Conservation (phyloP, 345 rosid species). For the Arabidopsis thaliana region TAIR10.1 NC_003071.7:17335501-17336000, state of each 20-base stretch:
- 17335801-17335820: neutral
- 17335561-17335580: constrained; percentile 64
- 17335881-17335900: constrained; percentile 6
- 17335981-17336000: constrained; percentile 25
- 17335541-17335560: constrained; percentile 21
- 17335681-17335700: constrained; percentile 18
- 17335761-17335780: neutral
- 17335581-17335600: constrained; percentile 85
- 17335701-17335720: constrained; percentile 4
- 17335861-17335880: neutral
- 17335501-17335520: constrained; percentile 5
- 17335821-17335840: constrained; percentile 15
- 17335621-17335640: constrained; percentile 74
- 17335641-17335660: constrained; percentile 36
- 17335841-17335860: neutral
- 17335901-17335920: neutral
- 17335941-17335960: neutral
- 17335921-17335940: neutral
- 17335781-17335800: constrained; percentile 15
- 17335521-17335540: neutral
- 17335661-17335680: constrained; percentile 23
- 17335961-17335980: neutral
- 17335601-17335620: constrained; percentile 80
- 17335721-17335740: constrained; percentile 14
- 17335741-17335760: neutral